These are phyloP conservation scores for Albizia julibrissin DNA, from an alignment of 306 rosid species.

Conservation along the genomic window DNA sequence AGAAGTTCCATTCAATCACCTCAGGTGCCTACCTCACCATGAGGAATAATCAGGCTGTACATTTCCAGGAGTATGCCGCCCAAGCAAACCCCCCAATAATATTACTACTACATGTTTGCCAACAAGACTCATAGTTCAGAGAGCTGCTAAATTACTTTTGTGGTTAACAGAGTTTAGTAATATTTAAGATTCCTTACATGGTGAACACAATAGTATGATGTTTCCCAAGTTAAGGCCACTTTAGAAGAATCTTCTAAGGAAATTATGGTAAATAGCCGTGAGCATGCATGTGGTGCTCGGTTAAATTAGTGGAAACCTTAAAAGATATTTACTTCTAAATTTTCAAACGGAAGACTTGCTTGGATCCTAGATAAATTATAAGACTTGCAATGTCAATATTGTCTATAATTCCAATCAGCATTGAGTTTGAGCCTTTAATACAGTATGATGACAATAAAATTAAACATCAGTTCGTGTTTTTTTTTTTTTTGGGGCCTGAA, in stretches of 20 bases:
- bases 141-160: background rate
- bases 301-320: background rate
- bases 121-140: background rate
- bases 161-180: background rate
- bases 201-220: background rate
- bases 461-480: too few relatives aligned
- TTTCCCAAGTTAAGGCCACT: background rate
- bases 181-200: background rate
- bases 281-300: background rate
- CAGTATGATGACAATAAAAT: background rate
- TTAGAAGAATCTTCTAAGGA: background rate
- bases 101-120: background rate
- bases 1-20: background rate
- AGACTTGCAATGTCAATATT: background rate
- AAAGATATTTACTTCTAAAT: background rate
- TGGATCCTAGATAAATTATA: background rate
- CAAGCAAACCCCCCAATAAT: background rate
- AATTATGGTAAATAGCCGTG: background rate
- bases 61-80: background rate
- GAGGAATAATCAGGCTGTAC: background rate
- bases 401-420: background rate
- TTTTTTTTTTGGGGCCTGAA: background rate
- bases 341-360: background rate
- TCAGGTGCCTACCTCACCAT: background rate
- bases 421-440: background rate